Evolutionary conservation across 2,329 filamentous ascomycete genomes (phyloP).

Genomic region (Ascochyta clinopodiicola): DNA sequence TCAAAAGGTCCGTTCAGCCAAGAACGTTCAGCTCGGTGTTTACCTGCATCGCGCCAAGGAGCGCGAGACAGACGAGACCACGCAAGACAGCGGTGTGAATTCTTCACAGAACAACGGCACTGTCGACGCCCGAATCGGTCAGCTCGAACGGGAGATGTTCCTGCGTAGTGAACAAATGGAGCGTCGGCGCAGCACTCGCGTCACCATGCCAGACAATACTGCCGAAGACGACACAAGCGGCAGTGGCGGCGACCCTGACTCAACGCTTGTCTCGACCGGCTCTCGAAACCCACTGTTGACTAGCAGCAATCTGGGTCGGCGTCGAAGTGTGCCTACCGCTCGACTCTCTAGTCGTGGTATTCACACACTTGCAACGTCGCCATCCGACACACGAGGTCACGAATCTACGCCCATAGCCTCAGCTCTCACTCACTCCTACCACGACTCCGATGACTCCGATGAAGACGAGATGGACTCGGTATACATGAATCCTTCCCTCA

Average conservation of each 20-base stretch:
- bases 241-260: conserved; percentile 55
- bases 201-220: conserved; percentile 29
- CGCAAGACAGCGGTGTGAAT: conserved; percentile 47
- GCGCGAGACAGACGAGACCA: conserved; percentile 56
- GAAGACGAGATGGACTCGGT: conserved; percentile 31
- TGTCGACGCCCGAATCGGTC: conserved; percentile 62
- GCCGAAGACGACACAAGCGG: conserved; percentile 53
- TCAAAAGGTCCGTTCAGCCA: conserved; percentile 62
- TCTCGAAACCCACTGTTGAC: conserved; percentile 32
- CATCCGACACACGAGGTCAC: conserved; percentile 18
- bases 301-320: conserved; percentile 24
- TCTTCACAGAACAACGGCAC: conserved; percentile 51
- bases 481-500: conserved; percentile 38
- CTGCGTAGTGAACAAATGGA: conserved; percentile 50
- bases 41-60: conserved; percentile 67
- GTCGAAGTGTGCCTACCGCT: conserved; percentile 24
- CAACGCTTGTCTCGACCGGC: conserved; percentile 39
- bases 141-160: conserved; percentile 61
- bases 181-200: conserved; percentile 36
- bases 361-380: conserved; percentile 22
- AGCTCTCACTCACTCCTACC: conserved; percentile 23
- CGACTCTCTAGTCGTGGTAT: conserved; percentile 25
- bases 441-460: conserved; percentile 36
- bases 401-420: conserved; percentile 32
- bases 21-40: conserved; percentile 64